Evolutionary conservation across 805 yeast genomes (phyloP).

Genomic region (Metschnikowia proteae): DNA sequence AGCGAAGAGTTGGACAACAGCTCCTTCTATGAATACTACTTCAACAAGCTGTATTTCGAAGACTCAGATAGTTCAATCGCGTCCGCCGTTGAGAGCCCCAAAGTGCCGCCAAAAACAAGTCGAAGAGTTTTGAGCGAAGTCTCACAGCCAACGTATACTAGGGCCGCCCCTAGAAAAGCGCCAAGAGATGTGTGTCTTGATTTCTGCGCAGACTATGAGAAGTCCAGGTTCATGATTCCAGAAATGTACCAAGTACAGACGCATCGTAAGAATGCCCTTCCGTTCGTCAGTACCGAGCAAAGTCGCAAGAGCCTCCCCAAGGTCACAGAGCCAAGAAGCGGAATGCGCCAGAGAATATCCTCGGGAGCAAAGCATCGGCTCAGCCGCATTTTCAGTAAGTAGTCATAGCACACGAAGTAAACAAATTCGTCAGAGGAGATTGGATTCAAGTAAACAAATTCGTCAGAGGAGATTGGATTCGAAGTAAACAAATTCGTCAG

Average conservation of each 20-base stretch:
- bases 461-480: too few species aligned
- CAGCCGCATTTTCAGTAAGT: slow-evolving; percentile 2
- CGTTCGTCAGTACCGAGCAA: not conserved
- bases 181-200: slow-evolving; percentile 14
- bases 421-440: not conserved
- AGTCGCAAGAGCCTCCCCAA: not conserved
- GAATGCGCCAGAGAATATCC: not conserved
- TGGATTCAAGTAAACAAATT: not conserved
- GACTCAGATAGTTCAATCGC: slow-evolving; percentile 1
- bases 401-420: not conserved
- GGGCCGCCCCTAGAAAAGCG: not conserved
- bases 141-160: not conserved
- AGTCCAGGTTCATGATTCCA: slow-evolving; percentile 19
- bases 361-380: slow-evolving; percentile 1
- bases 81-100: not conserved
- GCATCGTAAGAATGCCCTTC: not conserved
- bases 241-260: slow-evolving; percentile 1
- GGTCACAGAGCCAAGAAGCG: not conserved
- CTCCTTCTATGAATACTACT: slow-evolving; percentile 4
- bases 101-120: not conserved
- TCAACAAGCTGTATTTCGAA: slow-evolving; percentile 1
- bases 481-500: not conserved
- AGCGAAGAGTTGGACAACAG: slow-evolving; percentile 3
- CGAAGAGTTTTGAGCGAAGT: not conserved
- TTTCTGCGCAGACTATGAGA: slow-evolving; percentile 18